A percentile compares a stretch with the other conserved stretches of the same genome.
These are phyloP conservation scores for Pichia membranifaciens DNA, from an alignment of 805 yeast genomes.

Conservation along the genomic window DNA sequence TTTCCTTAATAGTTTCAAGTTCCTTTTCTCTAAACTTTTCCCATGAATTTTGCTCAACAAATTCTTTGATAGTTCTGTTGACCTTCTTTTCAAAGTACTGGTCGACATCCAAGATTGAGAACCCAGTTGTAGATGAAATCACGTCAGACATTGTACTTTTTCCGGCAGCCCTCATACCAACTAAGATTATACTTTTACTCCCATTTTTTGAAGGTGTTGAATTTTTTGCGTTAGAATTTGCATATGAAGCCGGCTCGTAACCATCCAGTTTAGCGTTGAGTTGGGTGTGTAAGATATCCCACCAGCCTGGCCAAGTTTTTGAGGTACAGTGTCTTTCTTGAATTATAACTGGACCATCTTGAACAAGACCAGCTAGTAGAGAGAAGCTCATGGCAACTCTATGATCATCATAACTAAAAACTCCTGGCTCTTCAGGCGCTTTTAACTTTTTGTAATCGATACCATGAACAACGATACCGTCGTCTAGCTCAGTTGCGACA, in stretches of 20 bases:
- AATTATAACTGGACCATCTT: conserved; percentile 53
- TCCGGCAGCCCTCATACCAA: conserved; percentile 99
- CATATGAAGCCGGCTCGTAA: conserved; percentile 38
- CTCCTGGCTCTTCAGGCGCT: conserved; percentile 55
- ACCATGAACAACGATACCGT: conserved; percentile 88
- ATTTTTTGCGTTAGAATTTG: conserved; percentile 11
- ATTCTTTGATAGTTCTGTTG: conserved; percentile 50
- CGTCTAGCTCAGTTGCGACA: conserved; percentile 73
- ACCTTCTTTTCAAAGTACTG: conserved; percentile 52
- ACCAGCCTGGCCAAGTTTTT: conserved; percentile 99
- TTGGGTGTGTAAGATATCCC: conserved; percentile 79
- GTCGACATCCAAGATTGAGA: conserved; percentile 72
- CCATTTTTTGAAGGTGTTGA: conserved; percentile 32
- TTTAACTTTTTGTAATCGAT: conserved; percentile 43
- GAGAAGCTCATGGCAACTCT: conserved; percentile 98
- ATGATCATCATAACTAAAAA: conserved; percentile 87
- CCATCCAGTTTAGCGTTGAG: conserved; percentile 70
- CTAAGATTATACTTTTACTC: conserved; percentile 60
- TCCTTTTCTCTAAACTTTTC: conserved; percentile 75
- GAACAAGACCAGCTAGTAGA: conserved; percentile 65
- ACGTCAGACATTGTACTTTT: conserved; percentile 81
- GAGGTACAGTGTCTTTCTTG: conserved; percentile 90
- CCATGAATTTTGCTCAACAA: conserved; percentile 72
- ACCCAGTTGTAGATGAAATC: conserved; percentile 66
- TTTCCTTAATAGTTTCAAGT: conserved; percentile 45